These are phyloP conservation scores for Panicum hallii DNA, from an alignment of 202 grass and related monocot species.

Conservation along the genomic window DNA sequence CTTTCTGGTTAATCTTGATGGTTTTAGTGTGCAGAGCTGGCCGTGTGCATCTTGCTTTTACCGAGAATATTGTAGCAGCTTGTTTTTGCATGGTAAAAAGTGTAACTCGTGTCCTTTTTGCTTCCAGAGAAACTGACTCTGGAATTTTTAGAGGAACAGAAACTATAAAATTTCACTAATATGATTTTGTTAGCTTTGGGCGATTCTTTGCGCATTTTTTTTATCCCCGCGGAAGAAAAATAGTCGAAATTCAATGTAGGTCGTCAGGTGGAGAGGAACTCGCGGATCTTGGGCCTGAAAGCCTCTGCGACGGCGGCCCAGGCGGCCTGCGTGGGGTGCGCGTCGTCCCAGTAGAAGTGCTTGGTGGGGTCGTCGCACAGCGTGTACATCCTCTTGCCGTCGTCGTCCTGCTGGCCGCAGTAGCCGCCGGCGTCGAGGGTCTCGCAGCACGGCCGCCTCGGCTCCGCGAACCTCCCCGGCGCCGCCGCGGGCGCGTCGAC, in stretches of 20 bases:
- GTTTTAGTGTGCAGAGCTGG: not conserved
- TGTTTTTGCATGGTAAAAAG: not conserved
- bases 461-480: conserved; percentile 23
- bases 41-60: not conserved
- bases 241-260: not conserved
- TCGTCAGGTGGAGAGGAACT: conserved; percentile 64
- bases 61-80: not conserved
- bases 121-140: not conserved
- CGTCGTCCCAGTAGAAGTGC: conserved; percentile 87
- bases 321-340: conserved; percentile 81
- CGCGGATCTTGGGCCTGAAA: conserved; percentile 46
- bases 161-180: not conserved
- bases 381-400: conserved; percentile 53
- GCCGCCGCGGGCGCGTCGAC: not conserved
- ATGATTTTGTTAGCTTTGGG: conserved; percentile 4
- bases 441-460: conserved; percentile 75
- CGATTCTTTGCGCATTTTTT: not conserved
- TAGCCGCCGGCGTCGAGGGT: conserved; percentile 48
- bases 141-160: not conserved
- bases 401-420: conserved; percentile 75
- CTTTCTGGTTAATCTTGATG: not conserved
- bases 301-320: conserved; percentile 68
- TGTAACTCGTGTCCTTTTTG: not conserved
- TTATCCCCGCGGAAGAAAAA: not conserved
- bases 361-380: conserved; percentile 56